A percentile compares a stretch with the other conserved stretches of the same genome.
phyloP scores from a whole-genome alignment of 169 alveolate species.

The Plasmodium blacklocki region DNA sequence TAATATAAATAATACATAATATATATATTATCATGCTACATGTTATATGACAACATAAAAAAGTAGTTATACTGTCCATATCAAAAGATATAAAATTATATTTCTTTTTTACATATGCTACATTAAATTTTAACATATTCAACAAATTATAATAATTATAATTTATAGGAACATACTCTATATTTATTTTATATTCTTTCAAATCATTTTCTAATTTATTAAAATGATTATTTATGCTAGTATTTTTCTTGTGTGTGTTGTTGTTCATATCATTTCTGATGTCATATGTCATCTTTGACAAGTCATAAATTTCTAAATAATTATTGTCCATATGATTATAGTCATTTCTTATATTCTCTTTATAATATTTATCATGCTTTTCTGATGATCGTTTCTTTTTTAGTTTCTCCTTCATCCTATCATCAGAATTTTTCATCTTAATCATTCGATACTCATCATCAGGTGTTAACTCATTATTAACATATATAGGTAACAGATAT shows the following conservation, averaged over 20 bases:
- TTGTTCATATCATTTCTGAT: not conserved
- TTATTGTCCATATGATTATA: not conserved
- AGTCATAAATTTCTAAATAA: too few relatives aligned
- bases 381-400: not conserved
- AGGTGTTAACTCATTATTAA: slow-evolving; percentile 27
- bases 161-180: slow-evolving; percentile 48
- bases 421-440: not conserved
- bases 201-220: too few relatives aligned
- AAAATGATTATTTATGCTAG: not conserved
- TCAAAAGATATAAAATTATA: slow-evolving; percentile 21
- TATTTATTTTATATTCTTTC: not conserved
- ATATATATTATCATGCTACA: slow-evolving; percentile 11
- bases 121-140: slow-evolving; percentile 25
- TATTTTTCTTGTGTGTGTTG: not conserved
- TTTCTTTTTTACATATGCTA: slow-evolving; percentile 25
- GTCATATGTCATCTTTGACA: too few relatives aligned
- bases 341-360: not conserved
- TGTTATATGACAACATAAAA: slow-evolving; percentile 13
- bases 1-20: slow-evolving; percentile 17
- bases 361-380: not conserved
- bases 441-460: slow-evolving; percentile 36
- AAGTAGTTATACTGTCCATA: slow-evolving; percentile 22
- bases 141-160: slow-evolving; percentile 15
- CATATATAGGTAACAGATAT: slow-evolving; percentile 24
- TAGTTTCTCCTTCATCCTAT: not conserved